A percentile compares a stretch with the other conserved stretches of the same genome.
phyloP scores from a whole-genome alignment of 179 eudicot genomes.

The Gypsophila paniculata region DNA sequence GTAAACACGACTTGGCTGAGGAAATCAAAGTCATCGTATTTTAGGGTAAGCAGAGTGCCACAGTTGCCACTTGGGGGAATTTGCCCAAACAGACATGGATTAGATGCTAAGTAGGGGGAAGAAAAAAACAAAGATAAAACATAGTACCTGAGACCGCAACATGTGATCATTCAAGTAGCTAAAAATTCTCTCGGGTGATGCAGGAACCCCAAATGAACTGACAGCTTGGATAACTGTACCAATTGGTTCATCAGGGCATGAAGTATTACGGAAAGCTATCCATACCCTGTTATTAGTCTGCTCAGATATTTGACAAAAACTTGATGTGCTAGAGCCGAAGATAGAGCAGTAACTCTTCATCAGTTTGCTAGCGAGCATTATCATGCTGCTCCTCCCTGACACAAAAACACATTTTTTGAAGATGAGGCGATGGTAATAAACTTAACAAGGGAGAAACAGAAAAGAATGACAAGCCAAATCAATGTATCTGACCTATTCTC shows the following conservation, averaged over 20 bases:
- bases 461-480: not conserved
- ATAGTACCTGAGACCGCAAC: slow-evolving; percentile 34
- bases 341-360: slow-evolving; percentile 36
- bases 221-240: slow-evolving; percentile 34
- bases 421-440: not conserved
- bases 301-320: slow-evolving; percentile 24
- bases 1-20: too few species aligned
- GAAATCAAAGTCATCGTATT: too few species aligned
- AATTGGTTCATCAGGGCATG: slow-evolving; percentile 24
- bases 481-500: slow-evolving; percentile 38
- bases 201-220: slow-evolving; percentile 39
- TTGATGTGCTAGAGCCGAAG: slow-evolving; percentile 23
- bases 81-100: not conserved
- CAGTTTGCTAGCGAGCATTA: slow-evolving; percentile 36
- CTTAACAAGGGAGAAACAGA: not conserved
- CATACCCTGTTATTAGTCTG: slow-evolving; percentile 20
- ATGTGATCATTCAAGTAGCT: slow-evolving; percentile 32
- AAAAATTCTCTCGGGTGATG: slow-evolving; percentile 26
- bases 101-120: not conserved
- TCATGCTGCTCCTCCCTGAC: slow-evolving; percentile 28
- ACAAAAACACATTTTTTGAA: slow-evolving; percentile 33
- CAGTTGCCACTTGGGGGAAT: not conserved
- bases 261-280: slow-evolving; percentile 25
- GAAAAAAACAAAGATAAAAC: not conserved
- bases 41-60: too few species aligned